Evolutionary conservation across 176 grass and related monocot species (phyloP), one percentile per base, ranked within the genome.

Genomic region (Melocanna baccifera): DNA sequence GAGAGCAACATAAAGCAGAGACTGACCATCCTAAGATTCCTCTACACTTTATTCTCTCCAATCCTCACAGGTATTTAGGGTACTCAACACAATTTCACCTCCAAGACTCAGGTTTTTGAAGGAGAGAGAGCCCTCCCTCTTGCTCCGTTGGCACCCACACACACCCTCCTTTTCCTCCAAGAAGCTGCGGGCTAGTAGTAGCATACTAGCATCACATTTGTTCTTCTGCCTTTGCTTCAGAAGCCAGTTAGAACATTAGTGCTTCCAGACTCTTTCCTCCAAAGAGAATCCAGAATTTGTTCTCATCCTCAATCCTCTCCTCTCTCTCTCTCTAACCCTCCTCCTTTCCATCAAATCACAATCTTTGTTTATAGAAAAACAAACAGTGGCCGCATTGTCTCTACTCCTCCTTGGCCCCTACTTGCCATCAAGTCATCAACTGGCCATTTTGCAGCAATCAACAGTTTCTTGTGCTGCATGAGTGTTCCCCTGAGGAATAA

Each of bases 281-380:
- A 78, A 85, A 78, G 47, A 78, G 84, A 83, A 90, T 87, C 79
- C 68, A 68, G 74, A 86, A 88, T 89, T 83, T 90, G 90, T 90
- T 90, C 87, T 37, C 85, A 86, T 90, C 77, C 73, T 87, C 84
- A 75, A 64, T 34, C 43, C 65, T 41, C 71, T 48, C 36, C 64
- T n/a, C 57, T n/a, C 43, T 26, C 67, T 64, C 39, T 47, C 52
- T 13, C 56, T 9, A 20, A 28, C 0, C 8, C 66, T 34, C 19
- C 43, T 65, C 81, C 87, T 76, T 70, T 87, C 84, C 87, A 83
- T 89, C 89, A 82, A 87, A 94, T 91, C 87, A 68, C 80, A 77
- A 75, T 70, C 42, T 87, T 78, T 87, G 75, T 89, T 91, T 85
- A 77, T 65, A 80, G 70, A 62, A 40, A 62, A 87, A 48, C 66